phyloP scores from a whole-genome alignment of 2,329 filamentous ascomycete genomes.

The Fusarium mexicanum region DNA sequence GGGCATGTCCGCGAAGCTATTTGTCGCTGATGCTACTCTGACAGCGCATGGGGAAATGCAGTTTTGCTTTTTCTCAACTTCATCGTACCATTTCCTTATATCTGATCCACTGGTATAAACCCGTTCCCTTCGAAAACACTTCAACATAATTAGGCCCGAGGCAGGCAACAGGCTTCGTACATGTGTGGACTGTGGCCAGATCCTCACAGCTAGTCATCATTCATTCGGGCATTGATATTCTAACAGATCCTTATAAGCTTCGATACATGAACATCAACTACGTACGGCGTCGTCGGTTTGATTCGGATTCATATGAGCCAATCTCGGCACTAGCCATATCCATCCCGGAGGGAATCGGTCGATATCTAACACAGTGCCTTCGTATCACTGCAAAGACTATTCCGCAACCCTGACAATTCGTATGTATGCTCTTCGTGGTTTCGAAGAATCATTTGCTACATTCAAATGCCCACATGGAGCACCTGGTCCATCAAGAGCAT shows the following conservation, averaged over 20 bases:
- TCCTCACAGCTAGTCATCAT: conserved; percentile 1
- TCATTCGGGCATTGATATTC: conserved; percentile 4
- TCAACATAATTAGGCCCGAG: conserved; percentile 3
- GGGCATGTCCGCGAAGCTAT: conserved; percentile 27
- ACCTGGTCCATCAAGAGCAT: not conserved
- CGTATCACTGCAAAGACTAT: conserved; percentile 3
- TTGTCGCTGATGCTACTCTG: conserved; percentile 7
- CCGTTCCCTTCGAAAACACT: not conserved
- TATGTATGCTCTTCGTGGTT: not conserved
- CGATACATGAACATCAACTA: conserved; percentile 10
- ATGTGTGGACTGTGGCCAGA: conserved; percentile 13
- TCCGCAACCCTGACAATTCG: conserved; percentile 19
- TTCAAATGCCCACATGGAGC: conserved; percentile 7
- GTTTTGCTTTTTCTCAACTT: conserved; percentile 35
- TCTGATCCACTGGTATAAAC: conserved; percentile 23
- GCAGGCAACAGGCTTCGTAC: conserved; percentile 19
- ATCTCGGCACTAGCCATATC: conserved; percentile 19
- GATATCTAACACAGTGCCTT: conserved; percentile 3
- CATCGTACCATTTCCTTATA: conserved; percentile 36
- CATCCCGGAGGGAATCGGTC: conserved; percentile 14
- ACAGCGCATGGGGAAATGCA: conserved; percentile 1
- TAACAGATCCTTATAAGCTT: conserved; percentile 7
- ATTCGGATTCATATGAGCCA: conserved; percentile 1
- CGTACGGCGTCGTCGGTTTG: conserved; percentile 4
- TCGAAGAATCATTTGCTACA: conserved; percentile 5